Evolutionary conservation across 768 basidiomycete species (phyloP), one percentile per base, ranked within the genome.

Genomic region (Melanogaster broomeanus): DNA sequence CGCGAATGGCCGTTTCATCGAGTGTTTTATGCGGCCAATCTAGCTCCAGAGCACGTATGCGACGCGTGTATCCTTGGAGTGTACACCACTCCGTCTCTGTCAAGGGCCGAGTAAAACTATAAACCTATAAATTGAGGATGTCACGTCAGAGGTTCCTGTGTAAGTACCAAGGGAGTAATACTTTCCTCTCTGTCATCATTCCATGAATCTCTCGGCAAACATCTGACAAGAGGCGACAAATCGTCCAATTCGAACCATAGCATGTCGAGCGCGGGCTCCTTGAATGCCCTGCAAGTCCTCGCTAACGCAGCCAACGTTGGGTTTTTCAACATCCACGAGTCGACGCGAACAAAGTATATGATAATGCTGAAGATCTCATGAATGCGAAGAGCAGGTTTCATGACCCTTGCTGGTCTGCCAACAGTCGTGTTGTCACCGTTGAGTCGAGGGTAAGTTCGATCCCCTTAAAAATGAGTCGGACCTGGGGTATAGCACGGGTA

Each of bases 211-310:
- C 19, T 33, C 15, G 45, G 45, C 6, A 45, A 39, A 39, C 50
- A 51, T 19, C 35, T 24, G 44, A 51, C 25, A 10, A 51, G 42
- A 25, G 50, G 44, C 24, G 48, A 33, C 18, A 51, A 27, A 11
- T 22, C 28, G 45, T 47, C 45, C 2, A 51, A 45, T 16, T 38
- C 38, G 27, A 42, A 19, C 54, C 54, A 56, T 6, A 52, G 31
- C 12, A 27, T 21, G 24, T 46, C 45, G 13, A 42, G 41, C 4
- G 54, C 51, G 19, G 42, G 43, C 10, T 51, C 43, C 22, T 30
- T 51, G 33, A 51, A 51, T n/a, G 30, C 8, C 28, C 25, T 28
- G 34, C 53, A 51, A 6, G 53, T 51, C n/a, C 44, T 44, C 9
- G 49, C 49, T 11, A 55, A 34, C 24, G 35, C 49, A n/a, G 49